phyloP scores from a whole-genome alignment of 345 rosid species.

The Bruguiera parviflora region DNA sequence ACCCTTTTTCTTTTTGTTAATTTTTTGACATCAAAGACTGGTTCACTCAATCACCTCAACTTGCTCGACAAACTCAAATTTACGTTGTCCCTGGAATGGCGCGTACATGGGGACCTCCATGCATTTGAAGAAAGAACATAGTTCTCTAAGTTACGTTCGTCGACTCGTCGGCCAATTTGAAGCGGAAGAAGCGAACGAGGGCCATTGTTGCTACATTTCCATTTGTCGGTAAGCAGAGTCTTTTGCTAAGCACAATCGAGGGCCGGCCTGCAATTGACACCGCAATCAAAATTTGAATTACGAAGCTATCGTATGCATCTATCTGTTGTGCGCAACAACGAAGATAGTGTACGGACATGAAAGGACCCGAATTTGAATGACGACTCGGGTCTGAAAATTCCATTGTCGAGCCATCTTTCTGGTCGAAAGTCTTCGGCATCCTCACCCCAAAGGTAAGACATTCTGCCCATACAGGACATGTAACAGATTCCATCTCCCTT shows the following conservation, averaged over 20 bases:
- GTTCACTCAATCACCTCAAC: too few relatives aligned
- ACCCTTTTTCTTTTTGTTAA: too few relatives aligned
- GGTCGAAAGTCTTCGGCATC: slow-evolving; percentile 60
- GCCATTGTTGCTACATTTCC: slow-evolving; percentile 66
- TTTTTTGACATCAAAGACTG: too few relatives aligned
- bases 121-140: slow-evolving; percentile 66
- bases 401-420: slow-evolving; percentile 71
- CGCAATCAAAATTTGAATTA: too few relatives aligned
- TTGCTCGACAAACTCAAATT: neutral
- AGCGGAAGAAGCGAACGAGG: slow-evolving; percentile 55
- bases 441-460: slow-evolving; percentile 52
- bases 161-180: slow-evolving; percentile 50
- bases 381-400: slow-evolving; percentile 58
- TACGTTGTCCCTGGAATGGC: slow-evolving; percentile 36
- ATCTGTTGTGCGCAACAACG: neutral
- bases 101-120: slow-evolving; percentile 46
- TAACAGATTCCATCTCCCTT: slow-evolving; percentile 62
- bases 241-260: slow-evolving; percentile 68
- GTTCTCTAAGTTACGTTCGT: slow-evolving; percentile 38
- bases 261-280: slow-evolving; percentile 59
- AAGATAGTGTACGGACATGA: slow-evolving; percentile 29
- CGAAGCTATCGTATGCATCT: too few relatives aligned
- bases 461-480: slow-evolving; percentile 73
- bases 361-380: slow-evolving; percentile 71
- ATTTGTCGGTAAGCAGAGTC: slow-evolving; percentile 72